Evolutionary conservation across 345 rosid species (phyloP), one percentile per base, ranked within the genome.

Genomic region (Salix caprea): DNA sequence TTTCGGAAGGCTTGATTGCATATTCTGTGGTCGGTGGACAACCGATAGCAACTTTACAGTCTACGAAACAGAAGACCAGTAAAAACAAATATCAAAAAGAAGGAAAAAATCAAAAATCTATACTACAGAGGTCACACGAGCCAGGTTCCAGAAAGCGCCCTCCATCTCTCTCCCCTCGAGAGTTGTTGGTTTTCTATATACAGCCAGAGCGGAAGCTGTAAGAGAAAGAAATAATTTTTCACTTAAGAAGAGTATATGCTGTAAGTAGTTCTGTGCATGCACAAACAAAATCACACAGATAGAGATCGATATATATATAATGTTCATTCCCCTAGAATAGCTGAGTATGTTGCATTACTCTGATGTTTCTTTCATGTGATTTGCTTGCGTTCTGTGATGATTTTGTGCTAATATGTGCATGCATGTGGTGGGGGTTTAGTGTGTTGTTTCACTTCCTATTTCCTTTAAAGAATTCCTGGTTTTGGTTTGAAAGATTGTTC

Each of bases 321-420:
- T 58, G 28, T 58, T 58, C 75, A 19, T 36, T 5, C n/a, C 69
- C 58, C 39, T 26, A 5, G 40, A 16, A 40, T 21, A 34, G 12
- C 13, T 66, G 71, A 65, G 71, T 21, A 12, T 62, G 78, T 10
- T 82, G 84, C 87, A 82, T 73, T 80, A 69, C 48, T 46, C 56
- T 39, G 26, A 56, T 60, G 65, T 67, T 60, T 64, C 1, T 36
- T 73, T 76, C 11, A 8, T 71, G 74, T 12, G n/a, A 71, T 68
- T n/a, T 23, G 67, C 34, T 54, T 79, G 75, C 78, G 65, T 52
- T 12, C 23, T 56, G 48, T 36, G 39, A 26, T 44, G 60, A 39
- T 26, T 56, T 39, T 67, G 67, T 52, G 7, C 39, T 67, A 13
- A 42, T 65, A 12, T 70, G 37, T 76, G 78, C 86, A 85, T 85